These are phyloP conservation scores for Perkinsus olseni DNA, from an alignment of 169 alveolate genomes.

Conservation along the genomic window DNA sequence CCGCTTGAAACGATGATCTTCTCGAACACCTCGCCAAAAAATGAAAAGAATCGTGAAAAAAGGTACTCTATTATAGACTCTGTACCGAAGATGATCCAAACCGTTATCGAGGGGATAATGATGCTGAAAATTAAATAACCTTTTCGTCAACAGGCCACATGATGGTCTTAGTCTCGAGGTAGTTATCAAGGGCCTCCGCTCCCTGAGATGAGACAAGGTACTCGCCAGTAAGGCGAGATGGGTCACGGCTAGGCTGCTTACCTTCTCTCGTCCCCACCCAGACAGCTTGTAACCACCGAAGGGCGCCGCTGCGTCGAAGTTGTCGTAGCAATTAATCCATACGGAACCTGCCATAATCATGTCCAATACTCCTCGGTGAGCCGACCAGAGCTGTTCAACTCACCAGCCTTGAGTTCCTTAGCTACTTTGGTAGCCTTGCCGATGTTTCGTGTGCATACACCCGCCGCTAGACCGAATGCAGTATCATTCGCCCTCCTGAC, in stretches of 20 bases:
- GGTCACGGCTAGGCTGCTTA: not conserved
- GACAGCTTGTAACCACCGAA: conserved; percentile 73
- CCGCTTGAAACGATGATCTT: no score
- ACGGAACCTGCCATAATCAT: conserved; percentile 49
- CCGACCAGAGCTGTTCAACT: not conserved
- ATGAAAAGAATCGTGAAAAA: no score
- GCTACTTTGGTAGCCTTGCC: conserved; percentile 48
- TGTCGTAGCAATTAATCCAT: conserved; percentile 54
- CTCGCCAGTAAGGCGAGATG: no score
- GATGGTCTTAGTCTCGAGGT: conserved; percentile 13
- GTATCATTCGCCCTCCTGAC: conserved; percentile 64
- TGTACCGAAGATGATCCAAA: no score
- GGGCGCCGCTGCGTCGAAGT: conserved; percentile 44
- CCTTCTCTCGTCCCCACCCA: conserved; percentile 47
- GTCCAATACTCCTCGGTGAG: not conserved
- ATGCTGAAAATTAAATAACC: not conserved
- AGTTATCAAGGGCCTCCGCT: conserved; percentile 12
- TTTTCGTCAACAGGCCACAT: conserved; percentile 7
- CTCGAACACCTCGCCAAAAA: no score
- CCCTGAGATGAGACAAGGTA: conserved; percentile 2
- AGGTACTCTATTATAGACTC: no score
- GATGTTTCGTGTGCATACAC: conserved; percentile 52
- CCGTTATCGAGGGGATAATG: not conserved
- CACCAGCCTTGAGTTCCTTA: conserved; percentile 40
- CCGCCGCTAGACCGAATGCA: conserved; percentile 72